A percentile compares a stretch with the other conserved stretches of the same genome.
phyloP scores from a whole-genome alignment of 2,329 filamentous ascomycete species.

The Helotiales sp. region DNA sequence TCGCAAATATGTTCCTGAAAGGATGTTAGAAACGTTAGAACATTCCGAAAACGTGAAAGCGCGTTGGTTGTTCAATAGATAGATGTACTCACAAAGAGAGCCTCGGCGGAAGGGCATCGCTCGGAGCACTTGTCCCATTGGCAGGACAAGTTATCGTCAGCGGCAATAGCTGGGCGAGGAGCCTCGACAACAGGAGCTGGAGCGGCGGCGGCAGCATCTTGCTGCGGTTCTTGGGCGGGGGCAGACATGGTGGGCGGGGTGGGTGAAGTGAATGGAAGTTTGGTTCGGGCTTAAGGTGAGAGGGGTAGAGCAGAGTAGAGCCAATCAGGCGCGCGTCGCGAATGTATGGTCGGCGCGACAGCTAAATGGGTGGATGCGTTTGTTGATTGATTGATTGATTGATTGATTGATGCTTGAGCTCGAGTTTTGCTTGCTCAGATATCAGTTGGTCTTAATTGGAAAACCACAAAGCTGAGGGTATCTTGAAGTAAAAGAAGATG shows the following conservation, averaged over 20 bases:
- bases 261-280: not conserved
- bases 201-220: conserved; percentile 26
- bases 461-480: not conserved
- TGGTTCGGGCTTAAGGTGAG: not conserved
- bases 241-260: conserved; percentile 29
- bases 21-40: not conserved
- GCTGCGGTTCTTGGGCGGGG: conserved; percentile 28
- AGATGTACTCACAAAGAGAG: conserved; percentile 46
- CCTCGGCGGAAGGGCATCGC: conserved; percentile 46
- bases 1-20: conserved; percentile 96
- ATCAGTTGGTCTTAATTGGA: not conserved
- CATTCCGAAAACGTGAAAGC: not conserved
- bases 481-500: not conserved
- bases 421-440: not conserved
- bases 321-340: not conserved
- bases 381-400: no score
- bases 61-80: not conserved
- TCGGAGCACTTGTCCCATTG: conserved; percentile 49
- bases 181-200: conserved; percentile 25
- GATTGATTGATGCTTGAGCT: not conserved
- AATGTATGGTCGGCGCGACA: not conserved
- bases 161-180: conserved; percentile 30
- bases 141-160: conserved; percentile 46
- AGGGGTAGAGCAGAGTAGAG: not conserved
- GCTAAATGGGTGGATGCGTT: not conserved